These are phyloP conservation scores for Phanerochaete sordida DNA, from an alignment of 768 basidiomycete species.

Conservation along the genomic window DNA sequence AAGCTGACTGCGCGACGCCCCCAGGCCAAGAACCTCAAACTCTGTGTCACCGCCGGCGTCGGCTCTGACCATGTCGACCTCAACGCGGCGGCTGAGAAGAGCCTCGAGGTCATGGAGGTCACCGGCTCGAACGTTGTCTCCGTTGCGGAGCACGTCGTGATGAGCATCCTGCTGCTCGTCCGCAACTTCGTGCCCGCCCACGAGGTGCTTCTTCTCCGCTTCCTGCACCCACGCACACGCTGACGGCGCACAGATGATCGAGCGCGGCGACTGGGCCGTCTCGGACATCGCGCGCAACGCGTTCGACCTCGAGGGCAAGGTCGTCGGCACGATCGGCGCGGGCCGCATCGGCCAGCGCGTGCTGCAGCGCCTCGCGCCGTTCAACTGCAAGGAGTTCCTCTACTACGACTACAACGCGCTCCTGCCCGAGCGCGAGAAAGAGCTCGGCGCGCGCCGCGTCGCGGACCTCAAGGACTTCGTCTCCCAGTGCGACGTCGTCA, in stretches of 20 bases:
- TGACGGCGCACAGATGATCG: conserved; percentile 56
- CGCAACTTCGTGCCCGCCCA: conserved; percentile 88
- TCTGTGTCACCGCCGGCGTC: conserved; percentile 89
- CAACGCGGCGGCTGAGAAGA: conserved; percentile 77
- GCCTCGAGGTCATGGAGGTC: conserved; percentile 65
- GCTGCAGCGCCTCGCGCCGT: conserved; percentile 73
- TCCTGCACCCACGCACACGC: not conserved
- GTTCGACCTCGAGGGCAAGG: conserved; percentile 88
- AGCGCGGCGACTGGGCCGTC: conserved; percentile 84
- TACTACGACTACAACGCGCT: conserved; percentile 86
- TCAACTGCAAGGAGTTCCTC: conserved; percentile 86
- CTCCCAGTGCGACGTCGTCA: conserved; percentile 66
- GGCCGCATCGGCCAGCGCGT: conserved; percentile 86
- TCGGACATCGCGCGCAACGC: conserved; percentile 79
- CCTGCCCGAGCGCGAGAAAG: conserved; percentile 64
- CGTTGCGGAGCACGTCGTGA: conserved; percentile 88
- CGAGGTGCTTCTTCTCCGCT: conserved; percentile 44
- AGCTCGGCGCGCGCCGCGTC: conserved; percentile 70
- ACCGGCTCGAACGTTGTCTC: conserved; percentile 89
- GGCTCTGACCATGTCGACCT: conserved; percentile 91
- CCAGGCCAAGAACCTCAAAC: conserved; percentile 83
- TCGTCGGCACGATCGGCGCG: conserved; percentile 84
- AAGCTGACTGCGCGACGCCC: not conserved
- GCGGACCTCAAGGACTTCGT: conserved; percentile 71
- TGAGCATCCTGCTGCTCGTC: conserved; percentile 88